A percentile compares a stretch with the other conserved stretches of the same genome.
Evolutionary conservation across 768 basidiomycete species (phyloP).

Genomic region (Mrakia blollopis): DNA sequence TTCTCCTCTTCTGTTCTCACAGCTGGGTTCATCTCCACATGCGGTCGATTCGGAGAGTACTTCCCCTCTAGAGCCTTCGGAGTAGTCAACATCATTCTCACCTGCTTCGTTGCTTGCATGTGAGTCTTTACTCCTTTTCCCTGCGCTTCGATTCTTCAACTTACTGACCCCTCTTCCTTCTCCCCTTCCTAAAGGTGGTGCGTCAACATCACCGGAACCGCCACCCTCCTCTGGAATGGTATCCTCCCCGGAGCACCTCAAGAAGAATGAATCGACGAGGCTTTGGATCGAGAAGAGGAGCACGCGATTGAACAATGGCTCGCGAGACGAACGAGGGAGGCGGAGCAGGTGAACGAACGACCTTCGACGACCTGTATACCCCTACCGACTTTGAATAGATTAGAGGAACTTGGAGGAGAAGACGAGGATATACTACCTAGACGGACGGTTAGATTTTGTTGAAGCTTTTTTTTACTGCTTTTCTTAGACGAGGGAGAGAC

Average conservation of each 20-base stretch:
- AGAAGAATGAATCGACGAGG: not conserved
- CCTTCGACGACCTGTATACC: too few species aligned
- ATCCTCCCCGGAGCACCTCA: not conserved
- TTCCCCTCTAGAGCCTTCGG: constrained; percentile 28
- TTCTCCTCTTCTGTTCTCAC: too few species aligned
- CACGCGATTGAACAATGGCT: not conserved
- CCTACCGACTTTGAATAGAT: too few species aligned
- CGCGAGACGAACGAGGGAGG: not conserved
- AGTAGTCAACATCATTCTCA: constrained; percentile 27
- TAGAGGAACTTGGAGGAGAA: too few species aligned
- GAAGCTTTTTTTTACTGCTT: too few species aligned
- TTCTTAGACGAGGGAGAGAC: too few species aligned
- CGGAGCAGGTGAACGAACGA: too few species aligned
- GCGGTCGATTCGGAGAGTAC: constrained; percentile 25
- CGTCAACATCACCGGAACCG: not conserved
- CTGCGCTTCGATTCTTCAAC: not conserved
- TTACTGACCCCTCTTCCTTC: too few species aligned
- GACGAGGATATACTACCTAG: too few species aligned
- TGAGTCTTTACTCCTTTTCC: constrained; percentile 5
- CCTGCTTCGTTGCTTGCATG: constrained; percentile 15
- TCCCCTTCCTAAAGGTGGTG: not conserved
- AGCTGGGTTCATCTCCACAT: constrained; percentile 26
- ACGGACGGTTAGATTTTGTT: too few species aligned
- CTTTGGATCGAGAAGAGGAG: not conserved
- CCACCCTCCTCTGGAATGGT: not conserved